These are phyloP conservation scores for Willaertia magna DNA, from an alignment of 208 protist species.

Conservation along the genomic window DNA sequence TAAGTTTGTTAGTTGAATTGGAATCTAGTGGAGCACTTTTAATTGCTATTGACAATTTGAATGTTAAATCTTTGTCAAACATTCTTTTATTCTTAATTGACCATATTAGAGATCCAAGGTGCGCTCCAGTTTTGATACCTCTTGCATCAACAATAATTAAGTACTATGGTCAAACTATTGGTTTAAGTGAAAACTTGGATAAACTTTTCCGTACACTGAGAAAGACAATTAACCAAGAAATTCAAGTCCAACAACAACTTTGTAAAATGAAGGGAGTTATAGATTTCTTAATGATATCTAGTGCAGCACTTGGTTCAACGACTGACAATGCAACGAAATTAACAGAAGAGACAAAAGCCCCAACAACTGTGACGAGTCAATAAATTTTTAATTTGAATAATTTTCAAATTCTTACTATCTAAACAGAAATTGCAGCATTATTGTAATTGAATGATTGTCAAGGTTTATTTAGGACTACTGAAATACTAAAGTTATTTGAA, in stretches of 20 bases:
- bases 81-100: neutral
- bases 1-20: neutral
- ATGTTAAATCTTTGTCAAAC: neutral
- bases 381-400: no score
- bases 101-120: neutral
- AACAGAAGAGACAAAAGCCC: no score
- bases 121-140: neutral
- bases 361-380: no score
- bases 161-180: neutral
- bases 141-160: neutral
- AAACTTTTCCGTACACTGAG: neutral
- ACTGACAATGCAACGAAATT: no score
- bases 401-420: no score
- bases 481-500: no score
- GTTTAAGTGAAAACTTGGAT: neutral
- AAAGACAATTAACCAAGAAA: neutral
- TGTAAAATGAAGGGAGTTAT: neutral
- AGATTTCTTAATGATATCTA: neutral
- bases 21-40: neutral
- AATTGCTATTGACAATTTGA: neutral
- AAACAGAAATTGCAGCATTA: no score
- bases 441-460: no score
- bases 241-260: neutral
- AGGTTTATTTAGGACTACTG: no score
- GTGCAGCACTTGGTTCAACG: no score